Conservation (phyloP, 1,139 yeast genomes). For the Zygosaccharomyces sapae region DNA sequence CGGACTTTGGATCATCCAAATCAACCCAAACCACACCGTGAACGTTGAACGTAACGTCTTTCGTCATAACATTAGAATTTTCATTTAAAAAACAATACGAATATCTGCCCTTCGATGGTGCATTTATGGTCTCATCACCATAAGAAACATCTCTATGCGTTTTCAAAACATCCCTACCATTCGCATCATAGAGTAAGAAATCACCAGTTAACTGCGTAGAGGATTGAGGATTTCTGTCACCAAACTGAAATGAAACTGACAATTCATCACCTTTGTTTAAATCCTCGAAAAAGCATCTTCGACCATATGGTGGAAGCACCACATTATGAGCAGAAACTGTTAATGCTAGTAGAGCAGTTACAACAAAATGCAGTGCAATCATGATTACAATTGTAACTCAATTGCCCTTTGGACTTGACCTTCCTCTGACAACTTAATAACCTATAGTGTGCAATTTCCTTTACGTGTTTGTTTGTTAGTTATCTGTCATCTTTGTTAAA, state of each 20-base stretch:
- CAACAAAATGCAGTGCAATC: conserved; percentile 11
- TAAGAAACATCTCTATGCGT: conserved; percentile 60
- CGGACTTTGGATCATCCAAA: conserved; percentile 73
- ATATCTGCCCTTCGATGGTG: conserved; percentile 67
- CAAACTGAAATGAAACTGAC: conserved; percentile 88
- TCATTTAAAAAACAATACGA: conserved; percentile 92
- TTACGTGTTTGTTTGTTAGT: conserved; percentile 4
- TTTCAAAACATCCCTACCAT: conserved; percentile 33
- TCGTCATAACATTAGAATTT: conserved; percentile 62
- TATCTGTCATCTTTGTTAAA: not conserved
- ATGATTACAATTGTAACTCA: not conserved
- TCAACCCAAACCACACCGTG: conserved; percentile 91
- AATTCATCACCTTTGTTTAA: conserved; percentile 81
- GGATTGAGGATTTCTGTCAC: conserved; percentile 78
- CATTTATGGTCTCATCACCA: conserved; percentile 71
- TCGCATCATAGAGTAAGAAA: conserved; percentile 48
- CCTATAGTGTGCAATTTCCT: not conserved
- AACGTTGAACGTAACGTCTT: conserved; percentile 92
- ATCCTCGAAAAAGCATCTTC: conserved; percentile 82
- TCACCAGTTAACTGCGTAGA: conserved; percentile 75
- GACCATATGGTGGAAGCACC: conserved; percentile 76
- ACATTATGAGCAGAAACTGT: conserved; percentile 66
- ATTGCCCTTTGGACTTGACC: not conserved
- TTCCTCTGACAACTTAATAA: not conserved
- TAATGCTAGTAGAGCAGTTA: conserved; percentile 16